Conservation (phyloP, 495 filamentous ascomycete genomes). For the Penicillium egyptiacum region DNA sequence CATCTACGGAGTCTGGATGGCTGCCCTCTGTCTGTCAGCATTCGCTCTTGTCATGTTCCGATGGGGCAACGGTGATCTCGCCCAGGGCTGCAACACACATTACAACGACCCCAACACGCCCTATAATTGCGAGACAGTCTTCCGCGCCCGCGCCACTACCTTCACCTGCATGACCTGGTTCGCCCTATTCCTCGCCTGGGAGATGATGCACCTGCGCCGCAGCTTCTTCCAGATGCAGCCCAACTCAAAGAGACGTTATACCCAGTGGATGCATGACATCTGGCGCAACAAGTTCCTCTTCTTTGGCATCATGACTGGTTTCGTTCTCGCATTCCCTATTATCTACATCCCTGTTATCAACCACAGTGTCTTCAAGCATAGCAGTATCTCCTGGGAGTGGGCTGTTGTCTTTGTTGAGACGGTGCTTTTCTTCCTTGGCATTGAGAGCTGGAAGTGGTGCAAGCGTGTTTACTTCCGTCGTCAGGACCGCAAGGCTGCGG, state of each 20-base stretch:
- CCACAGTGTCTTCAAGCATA: slow-evolving; percentile 66
- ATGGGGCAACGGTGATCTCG: slow-evolving; percentile 66
- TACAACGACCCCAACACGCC: slow-evolving; percentile 37
- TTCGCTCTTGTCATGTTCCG: slow-evolving; percentile 66
- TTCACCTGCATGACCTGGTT: slow-evolving; percentile 76
- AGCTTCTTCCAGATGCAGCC: slow-evolving; percentile 69
- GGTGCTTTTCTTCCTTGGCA: slow-evolving; percentile 60
- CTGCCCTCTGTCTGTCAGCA: slow-evolving; percentile 61
- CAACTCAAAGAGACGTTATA: slow-evolving; percentile 49
- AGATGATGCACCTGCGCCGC: slow-evolving; percentile 66
- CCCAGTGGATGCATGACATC: slow-evolving; percentile 60
- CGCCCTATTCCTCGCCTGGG: slow-evolving; percentile 71
- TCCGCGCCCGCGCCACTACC: slow-evolving; percentile 68
- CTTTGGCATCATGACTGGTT: slow-evolving; percentile 65
- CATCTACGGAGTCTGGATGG: slow-evolving; percentile 71
- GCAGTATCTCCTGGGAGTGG: slow-evolving; percentile 74
- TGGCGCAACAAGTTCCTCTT: slow-evolving; percentile 75
- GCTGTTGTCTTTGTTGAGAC: slow-evolving; percentile 59
- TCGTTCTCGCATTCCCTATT: slow-evolving; percentile 69
- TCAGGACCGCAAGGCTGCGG: slow-evolving; percentile 19
- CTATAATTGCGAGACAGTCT: slow-evolving; percentile 62
- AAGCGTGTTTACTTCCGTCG: slow-evolving; percentile 57
- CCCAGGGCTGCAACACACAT: slow-evolving; percentile 59
- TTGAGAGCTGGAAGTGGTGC: slow-evolving; percentile 66
- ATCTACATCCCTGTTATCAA: slow-evolving; percentile 74